Evolutionary conservation across 192 early-diverging fungal genomes (phyloP), one percentile per base, ranked within the genome.

Genomic region (Funneliformis geosporum): DNA sequence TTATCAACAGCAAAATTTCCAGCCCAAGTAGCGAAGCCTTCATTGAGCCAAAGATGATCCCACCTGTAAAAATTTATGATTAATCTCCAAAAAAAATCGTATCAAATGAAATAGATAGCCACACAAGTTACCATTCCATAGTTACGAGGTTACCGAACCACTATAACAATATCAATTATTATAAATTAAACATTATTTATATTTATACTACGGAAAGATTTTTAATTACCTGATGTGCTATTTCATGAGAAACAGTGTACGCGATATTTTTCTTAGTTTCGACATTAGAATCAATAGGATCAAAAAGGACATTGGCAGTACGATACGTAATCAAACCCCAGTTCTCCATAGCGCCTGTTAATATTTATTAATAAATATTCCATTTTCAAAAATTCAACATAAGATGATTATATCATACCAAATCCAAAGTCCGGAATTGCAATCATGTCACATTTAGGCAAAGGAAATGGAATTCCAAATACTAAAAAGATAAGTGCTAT

Each of bases 91-190:
- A n/a, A n/a, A 69, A n/a, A 68, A 69, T n/a, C 21, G n/a, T 0
- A 3, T 40, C 4, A 23, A 69, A 69, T 25, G 8, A 42, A n/a
- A 43, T 39, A 69, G 1, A 69, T 40, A 69, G 5, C 5, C 21
- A 67, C 21, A 23, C 9, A n/a, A 69, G n/a, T 69, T 69, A 76
- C 76, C 96, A 97, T 80, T 94, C 92, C 94, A 95, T 96, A 8
- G 96, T 98, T 12, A 97, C 96, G 71, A 99, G 85, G 86, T 99
- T 99, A 50, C 97, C 97, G 77, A 99, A 98, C 93, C 93, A 94
- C 82, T 74, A 59, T 5, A 38, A 40, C 21, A 69, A 44, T 9
- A 9, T 33, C 42, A 40, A 42, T 21, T 16, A 42, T 68, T 69
- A 43, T n/a, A n/a, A 23, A 65, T 14, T 33, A 1, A 65, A 33